These are phyloP conservation scores for Crithidia sp. DNA, from an alignment of 208 protist genomes.

Conservation along the genomic window DNA sequence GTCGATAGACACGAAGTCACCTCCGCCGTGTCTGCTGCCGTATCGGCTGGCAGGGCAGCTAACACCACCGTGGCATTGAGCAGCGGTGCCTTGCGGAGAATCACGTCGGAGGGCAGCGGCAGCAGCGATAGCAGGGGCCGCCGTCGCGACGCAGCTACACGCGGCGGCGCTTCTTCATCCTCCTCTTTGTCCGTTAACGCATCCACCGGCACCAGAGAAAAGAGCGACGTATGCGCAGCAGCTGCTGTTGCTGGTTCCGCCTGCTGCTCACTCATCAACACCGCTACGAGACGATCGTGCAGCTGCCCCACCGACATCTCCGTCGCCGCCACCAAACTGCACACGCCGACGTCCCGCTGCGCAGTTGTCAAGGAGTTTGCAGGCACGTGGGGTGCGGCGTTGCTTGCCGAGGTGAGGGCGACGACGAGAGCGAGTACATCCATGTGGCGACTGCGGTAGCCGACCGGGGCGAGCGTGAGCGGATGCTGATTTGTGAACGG, in stretches of 20 bases:
- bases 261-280: conserved; percentile 4
- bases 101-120: conserved; percentile 6
- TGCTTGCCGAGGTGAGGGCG: background rate
- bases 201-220: background rate
- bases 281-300: conserved; percentile 47
- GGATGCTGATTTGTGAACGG: conserved; percentile 33
- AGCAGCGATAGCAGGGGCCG: conserved; percentile 13
- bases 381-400: no score
- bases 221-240: conserved; percentile 1
- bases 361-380: background rate
- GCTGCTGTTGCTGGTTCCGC: background rate
- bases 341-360: conserved; percentile 26
- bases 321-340: conserved; percentile 48
- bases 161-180: background rate
- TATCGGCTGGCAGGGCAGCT: background rate
- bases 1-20: background rate
- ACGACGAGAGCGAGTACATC: conserved; percentile 21
- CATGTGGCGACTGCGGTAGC: conserved; percentile 53
- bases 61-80: conserved; percentile 24
- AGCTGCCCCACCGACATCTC: conserved; percentile 71
- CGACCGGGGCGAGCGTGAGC: conserved; percentile 45
- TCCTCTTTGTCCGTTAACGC: background rate
- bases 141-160: background rate
- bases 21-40: background rate
- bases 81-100: conserved; percentile 23